These are phyloP conservation scores for Hortaea werneckii DNA, from an alignment of 2,329 filamentous ascomycete species.

Conservation along the genomic window DNA sequence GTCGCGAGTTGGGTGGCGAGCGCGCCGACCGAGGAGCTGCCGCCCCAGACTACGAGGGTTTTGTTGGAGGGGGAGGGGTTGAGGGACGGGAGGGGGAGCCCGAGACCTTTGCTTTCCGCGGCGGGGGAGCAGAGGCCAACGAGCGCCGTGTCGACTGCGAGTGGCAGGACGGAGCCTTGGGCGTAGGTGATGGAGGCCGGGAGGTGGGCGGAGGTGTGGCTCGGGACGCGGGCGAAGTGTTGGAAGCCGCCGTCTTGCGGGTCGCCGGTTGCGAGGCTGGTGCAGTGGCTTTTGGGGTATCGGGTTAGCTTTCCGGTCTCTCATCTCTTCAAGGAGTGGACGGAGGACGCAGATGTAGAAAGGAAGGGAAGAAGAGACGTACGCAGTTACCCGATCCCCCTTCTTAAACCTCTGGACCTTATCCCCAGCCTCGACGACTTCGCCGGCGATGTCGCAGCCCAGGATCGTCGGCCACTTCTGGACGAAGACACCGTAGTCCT, in stretches of 20 bases:
- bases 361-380: slow-evolving; percentile 1
- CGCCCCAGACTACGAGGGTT: slow-evolving; percentile 31
- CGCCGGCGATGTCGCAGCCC: slow-evolving; percentile 29
- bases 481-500: slow-evolving; percentile 24
- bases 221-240: slow-evolving; percentile 23
- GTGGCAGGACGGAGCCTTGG: slow-evolving; percentile 33
- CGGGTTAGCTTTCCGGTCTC: not conserved
- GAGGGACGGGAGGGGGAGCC: slow-evolving; percentile 29
- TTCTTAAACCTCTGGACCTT: slow-evolving; percentile 25
- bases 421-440: slow-evolving; percentile 26
- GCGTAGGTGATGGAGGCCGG: slow-evolving; percentile 29
- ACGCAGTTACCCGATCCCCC: slow-evolving; percentile 28
- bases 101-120: slow-evolving; percentile 22
- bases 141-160: slow-evolving; percentile 35
- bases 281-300: slow-evolving; percentile 8
- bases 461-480: slow-evolving; percentile 26
- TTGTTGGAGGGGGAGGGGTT: slow-evolving; percentile 25
- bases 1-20: slow-evolving; percentile 26
- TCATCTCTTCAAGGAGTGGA: not conserved
- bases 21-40: slow-evolving; percentile 26
- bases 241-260: slow-evolving; percentile 23
- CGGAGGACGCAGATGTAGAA: not conserved
- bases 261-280: slow-evolving; percentile 16
- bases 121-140: slow-evolving; percentile 32
- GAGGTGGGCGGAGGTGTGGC: slow-evolving; percentile 27